These are phyloP conservation scores for Primulina tabacum DNA, from an alignment of 257 asterid species.

Conservation along the genomic window DNA sequence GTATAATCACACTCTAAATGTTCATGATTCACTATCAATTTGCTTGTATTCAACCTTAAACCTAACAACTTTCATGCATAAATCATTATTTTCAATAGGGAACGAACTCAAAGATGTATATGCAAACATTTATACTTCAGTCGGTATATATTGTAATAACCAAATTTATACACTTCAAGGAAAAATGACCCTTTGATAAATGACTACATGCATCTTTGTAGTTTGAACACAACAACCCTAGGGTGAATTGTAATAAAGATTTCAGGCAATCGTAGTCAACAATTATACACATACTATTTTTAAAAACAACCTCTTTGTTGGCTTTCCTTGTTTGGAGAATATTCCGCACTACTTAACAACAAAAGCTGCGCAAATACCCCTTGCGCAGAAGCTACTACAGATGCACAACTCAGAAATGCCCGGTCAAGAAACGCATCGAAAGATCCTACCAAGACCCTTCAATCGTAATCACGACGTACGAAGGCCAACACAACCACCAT, in stretches of 20 bases:
- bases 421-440: slow-evolving; percentile 64
- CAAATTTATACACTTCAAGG: too few species aligned
- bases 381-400: slow-evolving; percentile 61
- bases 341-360: not conserved
- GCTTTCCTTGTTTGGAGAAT: not conserved
- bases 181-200: not conserved
- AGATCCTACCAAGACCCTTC: slow-evolving; percentile 65
- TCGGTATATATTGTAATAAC: not conserved
- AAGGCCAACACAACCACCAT: slow-evolving; percentile 71
- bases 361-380: not conserved
- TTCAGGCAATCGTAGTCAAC: not conserved
- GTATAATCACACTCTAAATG: not conserved
- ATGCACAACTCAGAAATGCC: slow-evolving; percentile 64
- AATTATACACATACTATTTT: not conserved
- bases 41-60: not conserved
- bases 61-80: too few species aligned
- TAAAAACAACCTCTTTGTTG: not conserved
- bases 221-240: slow-evolving; percentile 32
- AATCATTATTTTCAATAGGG: too few species aligned
- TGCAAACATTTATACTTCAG: not conserved
- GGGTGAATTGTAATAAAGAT: slow-evolving; percentile 22
- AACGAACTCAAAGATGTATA: too few species aligned
- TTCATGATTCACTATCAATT: not conserved
- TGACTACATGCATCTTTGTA: not conserved
- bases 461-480: slow-evolving; percentile 57